Evolutionary conservation across 148 eudicot genomes (phyloP), one percentile per base, ranked within the genome.

Genomic region (Rhododendron ovatum): DNA sequence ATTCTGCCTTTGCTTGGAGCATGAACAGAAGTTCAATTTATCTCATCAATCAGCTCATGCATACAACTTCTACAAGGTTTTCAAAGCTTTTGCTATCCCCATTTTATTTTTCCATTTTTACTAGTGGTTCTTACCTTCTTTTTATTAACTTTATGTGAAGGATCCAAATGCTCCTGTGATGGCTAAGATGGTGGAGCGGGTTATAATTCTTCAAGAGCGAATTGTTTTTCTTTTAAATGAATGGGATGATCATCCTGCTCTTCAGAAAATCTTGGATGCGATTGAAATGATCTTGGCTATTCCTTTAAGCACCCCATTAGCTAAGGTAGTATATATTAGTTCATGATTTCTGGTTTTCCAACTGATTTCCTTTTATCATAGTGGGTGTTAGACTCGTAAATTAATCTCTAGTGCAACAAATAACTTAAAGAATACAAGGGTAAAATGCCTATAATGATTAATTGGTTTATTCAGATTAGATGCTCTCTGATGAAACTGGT

Each of bases 51-150:
- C 92, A 71, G 71, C 74, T 59, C 77, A 67, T 82, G 59, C 88
- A 53, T 93, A 89, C 88, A 95, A 94, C 59, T 97, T 97, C 87
- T 97, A 97, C 84, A 97, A 97, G 97, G 98, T 93, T 87, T 57
- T 83, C 9, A 11, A 51, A 41, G 45, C 6, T 48, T 80, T 73
- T 15, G 22, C 50, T 28, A 0, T 80, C 13, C 28, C 9, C 43
- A 4, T 69, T 53, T 33, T 41, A 26, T 37, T 9, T 73, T 37
- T 61, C 1, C 43, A 79, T 76, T 45, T 50, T 24, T 65, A 63
- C 41, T 65, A n/a, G n/a, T 30, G 13, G 74, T 79, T 28, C 84
- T 73, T 2, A 83, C 13, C 81, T 51, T 48, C 51, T 89, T 8
- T 78, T 81, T 37, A 28, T 82, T 71, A 33, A 50, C 81, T 83